A percentile compares a stretch with the other conserved stretches of the same genome.
phyloP scores from a whole-genome alignment of 106 monocot species.

The Dioscorea alata region DNA sequence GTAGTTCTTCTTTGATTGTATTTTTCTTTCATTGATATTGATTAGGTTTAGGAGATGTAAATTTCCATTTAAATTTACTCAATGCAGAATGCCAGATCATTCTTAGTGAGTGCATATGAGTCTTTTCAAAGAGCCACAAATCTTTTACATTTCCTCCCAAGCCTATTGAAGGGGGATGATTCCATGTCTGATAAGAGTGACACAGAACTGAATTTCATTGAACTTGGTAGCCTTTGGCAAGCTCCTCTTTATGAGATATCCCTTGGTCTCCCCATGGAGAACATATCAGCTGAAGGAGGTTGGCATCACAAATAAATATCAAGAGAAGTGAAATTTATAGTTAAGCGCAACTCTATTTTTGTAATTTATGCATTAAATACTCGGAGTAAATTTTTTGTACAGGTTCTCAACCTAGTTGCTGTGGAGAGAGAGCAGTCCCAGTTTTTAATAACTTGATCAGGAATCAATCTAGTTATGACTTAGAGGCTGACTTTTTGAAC shows the following conservation, averaged over 20 bases:
- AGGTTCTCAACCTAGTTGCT: neutral
- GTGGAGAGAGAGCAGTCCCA: conserved; percentile 21
- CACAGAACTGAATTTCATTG: conserved; percentile 40
- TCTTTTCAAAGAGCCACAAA: conserved; percentile 32
- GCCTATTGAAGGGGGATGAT: conserved; percentile 24
- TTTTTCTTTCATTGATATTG: neutral
- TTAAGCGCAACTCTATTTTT: neutral
- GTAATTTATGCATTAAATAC: neutral
- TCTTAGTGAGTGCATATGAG: conserved; percentile 63
- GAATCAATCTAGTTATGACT: conserved; percentile 47
- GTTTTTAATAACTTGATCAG: conserved; percentile 52
- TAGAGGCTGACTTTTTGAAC: conserved; percentile 55
- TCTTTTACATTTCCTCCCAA: conserved; percentile 41
- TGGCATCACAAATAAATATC: neutral
- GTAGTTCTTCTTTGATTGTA: conserved; percentile 7
- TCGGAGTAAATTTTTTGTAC: neutral
- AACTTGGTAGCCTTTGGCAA: conserved; percentile 59
- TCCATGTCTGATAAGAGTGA: neutral
- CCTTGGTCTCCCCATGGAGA: conserved; percentile 15
- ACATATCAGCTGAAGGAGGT: neutral
- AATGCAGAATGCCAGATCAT: conserved; percentile 54
- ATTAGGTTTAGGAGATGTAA: neutral
- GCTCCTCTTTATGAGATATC: conserved; percentile 71
- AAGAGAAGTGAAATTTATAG: neutral
- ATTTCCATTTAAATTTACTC: neutral